Evolutionary conservation across 1,139 yeast genomes (phyloP), one percentile per base, ranked within the genome.

Genomic region (Pichia terricola): DNA sequence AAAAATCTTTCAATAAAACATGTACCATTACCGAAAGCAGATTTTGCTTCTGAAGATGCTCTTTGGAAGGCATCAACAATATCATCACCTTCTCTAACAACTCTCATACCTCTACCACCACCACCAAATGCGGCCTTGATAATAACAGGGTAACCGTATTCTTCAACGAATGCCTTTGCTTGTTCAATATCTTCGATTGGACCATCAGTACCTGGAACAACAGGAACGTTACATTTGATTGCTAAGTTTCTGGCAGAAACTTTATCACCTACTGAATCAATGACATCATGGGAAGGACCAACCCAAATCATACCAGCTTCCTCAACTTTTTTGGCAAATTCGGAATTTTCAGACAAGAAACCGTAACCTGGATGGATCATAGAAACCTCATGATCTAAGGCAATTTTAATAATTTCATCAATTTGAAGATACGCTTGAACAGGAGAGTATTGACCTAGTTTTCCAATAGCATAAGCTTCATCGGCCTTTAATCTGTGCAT

Each of bases 71-170:
- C 97, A 64, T 91, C 97, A 43, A 65, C 81, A 51, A 91, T 79
- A 62, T 82, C 88, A 55, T 91, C 98, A 56, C 96, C 97, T 65
- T 91, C 96, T 62, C 94, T 76, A 41, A 94, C 98, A 43, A 91
- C 97, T 70, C 98, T 81, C 98, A 91, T 91, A 73, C 98, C 98
- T 69, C 98, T 81, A 61, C 99, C 98, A 73, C 98, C 98, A 69
- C 98, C 98, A 65, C 99, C 98, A 62, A 85, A 91, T 39, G 98
- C 98, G 38, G 99, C 98, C 69, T 91, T 91, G 67, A 91, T 89
- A 65, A 91, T 91, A 42, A 91, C 97, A 8, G 99, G 99, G 68
- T 64, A 89, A 28, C 99, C 98, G 64, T 89, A 75, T 65, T 86
- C 59, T 37, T 70, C 76, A 34, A 88, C 96, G 61, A 91, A 91